A percentile compares a stretch with the other conserved stretches of the same genome.
phyloP scores from a whole-genome alignment of 495 filamentous ascomycete genomes.

The Penicillium chermesinum region DNA sequence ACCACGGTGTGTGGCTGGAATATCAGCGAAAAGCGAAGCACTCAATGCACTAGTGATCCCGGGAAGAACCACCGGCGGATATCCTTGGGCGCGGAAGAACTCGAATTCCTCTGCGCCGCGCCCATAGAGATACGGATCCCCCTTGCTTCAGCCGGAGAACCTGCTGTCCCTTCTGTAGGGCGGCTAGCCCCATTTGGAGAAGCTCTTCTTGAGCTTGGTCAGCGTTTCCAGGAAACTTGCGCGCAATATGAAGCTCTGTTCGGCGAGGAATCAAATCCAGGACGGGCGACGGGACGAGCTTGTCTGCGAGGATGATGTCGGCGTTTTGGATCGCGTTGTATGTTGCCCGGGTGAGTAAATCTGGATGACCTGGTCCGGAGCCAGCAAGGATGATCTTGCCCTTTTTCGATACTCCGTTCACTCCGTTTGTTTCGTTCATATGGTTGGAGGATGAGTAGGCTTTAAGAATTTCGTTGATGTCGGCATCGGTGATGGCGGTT shows the following conservation, averaged over 20 bases:
- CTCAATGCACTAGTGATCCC: slow-evolving; percentile 85
- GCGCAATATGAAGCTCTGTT: slow-evolving; percentile 84
- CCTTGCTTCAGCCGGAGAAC: slow-evolving; percentile 93
- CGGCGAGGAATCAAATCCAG: slow-evolving; percentile 85
- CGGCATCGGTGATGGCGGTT: slow-evolving; percentile 69
- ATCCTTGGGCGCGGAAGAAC: slow-evolving; percentile 74
- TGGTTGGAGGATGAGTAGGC: slow-evolving; percentile 51
- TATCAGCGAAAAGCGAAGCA: slow-evolving; percentile 81
- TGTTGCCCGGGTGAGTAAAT: slow-evolving; percentile 83
- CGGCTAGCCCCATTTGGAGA: slow-evolving; percentile 69
- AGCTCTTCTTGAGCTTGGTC: slow-evolving; percentile 91
- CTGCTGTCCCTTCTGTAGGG: slow-evolving; percentile 63
- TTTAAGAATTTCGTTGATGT: slow-evolving; percentile 66
- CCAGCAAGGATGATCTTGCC: slow-evolving; percentile 85
- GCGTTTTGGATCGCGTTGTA: slow-evolving; percentile 78
- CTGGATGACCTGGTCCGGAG: slow-evolving; percentile 88
- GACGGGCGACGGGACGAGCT: slow-evolving; percentile 85
- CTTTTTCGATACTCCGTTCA: slow-evolving; percentile 19
- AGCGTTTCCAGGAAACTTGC: slow-evolving; percentile 96
- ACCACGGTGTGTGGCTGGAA: slow-evolving; percentile 82
- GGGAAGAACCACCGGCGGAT: slow-evolving; percentile 68
- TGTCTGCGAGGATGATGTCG: slow-evolving; percentile 89
- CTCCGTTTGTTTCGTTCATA: slow-evolving; percentile 12
- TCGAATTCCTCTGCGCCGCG: slow-evolving; percentile 87
- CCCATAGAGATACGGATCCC: slow-evolving; percentile 93